Evolutionary conservation across 495 filamentous ascomycete species (phyloP), one percentile per base, ranked within the genome.

Genomic region (Penicillium samsonianum): DNA sequence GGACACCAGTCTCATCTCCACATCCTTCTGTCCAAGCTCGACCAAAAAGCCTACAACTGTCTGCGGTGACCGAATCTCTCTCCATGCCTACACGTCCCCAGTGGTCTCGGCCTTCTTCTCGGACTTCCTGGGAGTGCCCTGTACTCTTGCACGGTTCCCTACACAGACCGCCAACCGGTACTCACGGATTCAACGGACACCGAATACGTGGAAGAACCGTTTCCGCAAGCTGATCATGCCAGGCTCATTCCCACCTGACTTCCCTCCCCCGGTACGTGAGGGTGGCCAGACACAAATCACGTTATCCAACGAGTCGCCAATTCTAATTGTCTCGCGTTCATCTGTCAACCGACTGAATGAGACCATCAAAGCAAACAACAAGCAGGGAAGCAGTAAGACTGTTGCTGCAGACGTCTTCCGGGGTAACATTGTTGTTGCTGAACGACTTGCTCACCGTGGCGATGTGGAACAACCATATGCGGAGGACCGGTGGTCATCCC

Each of bases 221-320:
- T 64, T 63, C 78, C 82, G 57, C 65, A 72, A 54, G 58, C 61
- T 64, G 33, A 67, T 65, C 57, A 79, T 86, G 54, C 85, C 85
- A 0, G 80, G 82, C 4, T 71, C 83, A n/a, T 86, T 83, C 57
- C 83, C 82, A 69, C 80, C 47, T 68, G 80, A 56, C 70, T 76
- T 46, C 7, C 83, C 65, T 75, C 80, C 30, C 73, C 79, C 65
- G 67, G 70, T 17, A 67, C 79, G 65, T 51, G 67, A 25, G 23
- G 23, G 43, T 38, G 51, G 51, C 28, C 59, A 57, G 14, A 79
- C 69, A n/a, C 85, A 85, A 3, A 90, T 96, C 44, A 73, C 91
- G 2, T 73, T 98, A 4, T 88, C 91, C 14, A 98, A 98, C 65
- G 94, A 98, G 67, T 91, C 87, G 45, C 93, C 94, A 0, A 94